Evolutionary conservation across 2,329 filamentous ascomycete genomes (phyloP), one percentile per base, ranked within the genome.

Genomic region (Fonsecaea multimorphosa): DNA sequence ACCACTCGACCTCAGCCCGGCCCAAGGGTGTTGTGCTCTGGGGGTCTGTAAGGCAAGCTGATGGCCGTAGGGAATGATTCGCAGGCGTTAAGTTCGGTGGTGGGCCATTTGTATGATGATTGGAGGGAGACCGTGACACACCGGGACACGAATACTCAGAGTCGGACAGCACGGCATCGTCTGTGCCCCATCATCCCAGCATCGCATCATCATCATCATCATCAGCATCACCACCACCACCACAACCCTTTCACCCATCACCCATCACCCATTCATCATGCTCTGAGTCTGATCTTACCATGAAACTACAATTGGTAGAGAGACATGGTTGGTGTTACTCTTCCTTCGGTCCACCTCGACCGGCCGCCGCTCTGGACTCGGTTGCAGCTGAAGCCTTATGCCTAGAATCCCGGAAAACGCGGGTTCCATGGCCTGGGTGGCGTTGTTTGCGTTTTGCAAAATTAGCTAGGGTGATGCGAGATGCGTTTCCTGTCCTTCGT

Each of bases 321-420:
- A 44, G 49, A 44, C 55, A 14, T 40, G 22, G 29, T 27, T 27
- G 24, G 24, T 8, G 32, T 29, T 14, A 29, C 24, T 29, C 34
- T 5, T n/a, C n/a, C 16, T 40, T n/a, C 19, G n/a, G 24, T 24
- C 24, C 27, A n/a, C 22, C 11, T 34, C n/a, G 14, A 38, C 9
- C 32, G n/a, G 38, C 12, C 16, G 54, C 34, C 38, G 22, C 22
- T 44, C 38, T 32, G 44, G 40, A 44, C 32, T 44, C 38, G 56
- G 19, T 24, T n/a, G 27, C 8, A 60, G 58, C 58, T 52, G 44
- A 49, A 60, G 58, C 58, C 58, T 52, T 60, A 60, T 60, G 58
- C 52, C 58, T 49, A 49, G 44, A 4, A 49, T 49, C 19, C 11
- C 44, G 44, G 44, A 49, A 49, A 49, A 24, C 4, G 44, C 44